Base-by-base conservation (phyloP, 2,329 filamentous ascomycete species). In the Dothideomycetes sp. region DNA sequence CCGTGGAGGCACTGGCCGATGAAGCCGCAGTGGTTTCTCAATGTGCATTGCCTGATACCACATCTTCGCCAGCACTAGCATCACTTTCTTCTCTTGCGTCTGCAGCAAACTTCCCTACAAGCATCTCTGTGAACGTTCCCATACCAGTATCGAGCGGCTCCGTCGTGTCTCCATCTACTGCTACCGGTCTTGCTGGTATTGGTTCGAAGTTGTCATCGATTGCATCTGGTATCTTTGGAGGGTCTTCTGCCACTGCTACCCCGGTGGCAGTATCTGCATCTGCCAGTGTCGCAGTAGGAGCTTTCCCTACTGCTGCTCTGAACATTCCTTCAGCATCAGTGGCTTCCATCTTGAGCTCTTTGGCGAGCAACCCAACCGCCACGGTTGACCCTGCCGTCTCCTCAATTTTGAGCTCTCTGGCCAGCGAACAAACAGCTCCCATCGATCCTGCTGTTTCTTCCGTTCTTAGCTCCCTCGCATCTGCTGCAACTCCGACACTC, bases 1-100 rank as follows among this genome's bases (percentile, higher is more conserved):
- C 39, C n/a, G 8, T 37, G 7, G 19, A 34, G 8, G 19, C 34
- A 15, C n/a, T 41, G 7, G 19, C 17, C 2, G 19, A 27, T 7
- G 34, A 41, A 12, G 39, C 39, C 10, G 24, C 15, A 3, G 39
- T 34, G 16, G 39, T 41, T n/a, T n/a, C n/a, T n/a, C n/a, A n/a
- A n/a, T 18, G 34, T 29, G 4, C 16, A 41, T 16, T 41, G 39
- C 5, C 35, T 18, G 19, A 33, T 17, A 7, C 33, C 29, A 34
- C 39, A 11, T 40, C 38, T 10, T 22, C 24, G 10, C n/a, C 24
- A 7, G 31, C 9, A 9, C 31, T 32, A 32, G 11, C 8, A 4
- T 17, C 34, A 12, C 22, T 34, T 5, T 40, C 37, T 16, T 34
- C 37, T 11, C 15, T 40, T 9, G 27, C 22, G 12, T 27, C 22